Evolutionary conservation across 208 protist genomes (phyloP).

Genomic region (Eutreptiella sp.): DNA sequence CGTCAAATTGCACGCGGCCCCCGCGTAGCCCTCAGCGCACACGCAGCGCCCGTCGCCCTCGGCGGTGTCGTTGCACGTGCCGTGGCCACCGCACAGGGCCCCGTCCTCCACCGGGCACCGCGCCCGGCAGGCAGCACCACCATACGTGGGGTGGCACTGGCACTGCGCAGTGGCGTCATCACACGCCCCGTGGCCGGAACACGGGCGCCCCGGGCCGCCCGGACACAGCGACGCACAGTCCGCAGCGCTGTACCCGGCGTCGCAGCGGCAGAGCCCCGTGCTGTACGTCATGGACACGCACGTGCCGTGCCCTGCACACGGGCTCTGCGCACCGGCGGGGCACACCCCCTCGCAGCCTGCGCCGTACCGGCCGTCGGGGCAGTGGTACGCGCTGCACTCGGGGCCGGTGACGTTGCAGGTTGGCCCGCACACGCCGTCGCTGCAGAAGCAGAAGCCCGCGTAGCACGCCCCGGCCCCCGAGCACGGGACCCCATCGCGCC

Average conservation of each 20-base stretch:
- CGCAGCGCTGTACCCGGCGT: slow-evolving; percentile 16
- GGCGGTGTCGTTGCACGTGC: slow-evolving; percentile 16
- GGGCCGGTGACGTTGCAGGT: too few species aligned
- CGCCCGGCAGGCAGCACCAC: slow-evolving; percentile 1
- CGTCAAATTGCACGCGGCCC: slow-evolving; percentile 7
- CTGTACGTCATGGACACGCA: slow-evolving; percentile 20
- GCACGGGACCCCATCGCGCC: too few species aligned
- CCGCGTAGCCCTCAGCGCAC: slow-evolving; percentile 16
- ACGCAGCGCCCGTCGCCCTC: slow-evolving; percentile 19
- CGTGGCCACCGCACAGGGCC: neutral
- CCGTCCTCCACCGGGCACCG: slow-evolving; percentile 3
- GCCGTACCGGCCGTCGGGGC: too few species aligned
- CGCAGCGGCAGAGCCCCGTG: slow-evolving; percentile 6
- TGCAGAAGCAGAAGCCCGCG: too few species aligned
- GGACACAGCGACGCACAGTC: slow-evolving; percentile 8
- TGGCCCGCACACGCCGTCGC: too few species aligned
- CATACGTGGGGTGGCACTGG: neutral
- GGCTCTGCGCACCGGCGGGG: too few species aligned
- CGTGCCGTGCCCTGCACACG: slow-evolving; percentile 25
- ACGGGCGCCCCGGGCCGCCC: slow-evolving; percentile 7
- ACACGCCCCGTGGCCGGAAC: slow-evolving; percentile 25
- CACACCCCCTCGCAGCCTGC: too few species aligned
- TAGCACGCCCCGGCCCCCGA: too few species aligned
- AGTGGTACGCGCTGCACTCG: too few species aligned
- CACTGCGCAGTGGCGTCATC: slow-evolving; percentile 10